Evolutionary conservation across 192 early-diverging fungal genomes (phyloP).

Genomic region (Backusella australiensis): DNA sequence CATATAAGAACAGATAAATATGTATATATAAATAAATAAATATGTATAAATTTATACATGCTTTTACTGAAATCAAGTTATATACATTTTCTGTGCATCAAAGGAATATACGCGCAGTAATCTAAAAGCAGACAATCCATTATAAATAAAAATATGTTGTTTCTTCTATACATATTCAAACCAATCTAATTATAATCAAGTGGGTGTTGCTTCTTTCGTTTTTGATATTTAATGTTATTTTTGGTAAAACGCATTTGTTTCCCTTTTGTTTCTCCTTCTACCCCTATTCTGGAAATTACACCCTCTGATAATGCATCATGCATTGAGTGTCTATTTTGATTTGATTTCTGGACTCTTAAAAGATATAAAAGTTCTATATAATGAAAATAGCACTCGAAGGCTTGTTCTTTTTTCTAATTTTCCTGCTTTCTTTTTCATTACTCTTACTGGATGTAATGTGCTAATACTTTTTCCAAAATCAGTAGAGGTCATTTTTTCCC

Average conservation of each 20-base stretch:
- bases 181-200: not conserved
- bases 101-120: not conserved
- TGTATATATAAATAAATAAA: slow-evolving; percentile 7
- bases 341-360: not conserved
- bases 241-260: slow-evolving; percentile 1
- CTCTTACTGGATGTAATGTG: not conserved
- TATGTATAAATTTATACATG: slow-evolving; percentile 7
- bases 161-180: not conserved
- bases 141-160: not conserved
- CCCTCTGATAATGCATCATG: not conserved
- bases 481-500: not conserved
- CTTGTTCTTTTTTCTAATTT: not conserved
- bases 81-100: not conserved
- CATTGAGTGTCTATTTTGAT: not conserved
- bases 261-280: not conserved
- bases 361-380: slow-evolving; percentile 1
- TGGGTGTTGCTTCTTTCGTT: not conserved
- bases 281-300: not conserved
- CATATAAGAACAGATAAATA: not conserved
- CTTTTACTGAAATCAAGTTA: not conserved
- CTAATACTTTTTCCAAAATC: not conserved
- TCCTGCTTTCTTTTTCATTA: not conserved
- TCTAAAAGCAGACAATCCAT: not conserved
- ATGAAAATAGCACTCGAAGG: not conserved
- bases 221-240: not conserved